These are phyloP conservation scores for Leptomonas pyrrhocoris DNA, from an alignment of 208 protist genomes.

Conservation along the genomic window DNA sequence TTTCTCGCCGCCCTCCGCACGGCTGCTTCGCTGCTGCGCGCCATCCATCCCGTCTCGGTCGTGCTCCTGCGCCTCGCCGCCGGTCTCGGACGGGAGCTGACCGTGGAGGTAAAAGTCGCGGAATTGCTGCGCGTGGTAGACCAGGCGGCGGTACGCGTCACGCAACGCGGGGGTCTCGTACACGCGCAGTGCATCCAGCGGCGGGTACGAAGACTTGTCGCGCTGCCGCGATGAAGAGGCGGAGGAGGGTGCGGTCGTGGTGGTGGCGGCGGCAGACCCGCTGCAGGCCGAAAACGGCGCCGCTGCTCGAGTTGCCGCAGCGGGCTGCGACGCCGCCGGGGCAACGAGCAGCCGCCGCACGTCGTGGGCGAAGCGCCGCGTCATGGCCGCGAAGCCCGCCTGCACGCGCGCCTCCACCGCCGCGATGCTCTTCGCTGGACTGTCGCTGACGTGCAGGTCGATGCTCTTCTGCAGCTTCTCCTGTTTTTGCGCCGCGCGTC, in stretches of 20 bases:
- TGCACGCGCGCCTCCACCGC: constrained; percentile 35
- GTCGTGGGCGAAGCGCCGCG: constrained; percentile 48
- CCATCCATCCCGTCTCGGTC: not conserved
- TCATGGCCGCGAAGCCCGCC: constrained; percentile 31
- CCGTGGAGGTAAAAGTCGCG: constrained; percentile 37
- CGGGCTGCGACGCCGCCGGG: not conserved
- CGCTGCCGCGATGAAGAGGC: not conserved
- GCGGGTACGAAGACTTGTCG: not conserved
- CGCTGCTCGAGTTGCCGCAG: not conserved
- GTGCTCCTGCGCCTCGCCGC: not conserved
- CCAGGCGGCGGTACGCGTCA: constrained; percentile 38
- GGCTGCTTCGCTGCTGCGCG: not conserved
- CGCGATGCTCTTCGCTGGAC: constrained; percentile 26
- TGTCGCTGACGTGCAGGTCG: constrained; percentile 19
- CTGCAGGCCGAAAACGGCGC: not conserved
- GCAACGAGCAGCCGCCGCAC: constrained; percentile 44
- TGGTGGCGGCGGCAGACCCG: not conserved
- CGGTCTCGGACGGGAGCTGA: not conserved
- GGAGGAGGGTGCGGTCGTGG: not conserved
- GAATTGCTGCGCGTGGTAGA: constrained; percentile 16
- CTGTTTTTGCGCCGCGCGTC: constrained; percentile 16
- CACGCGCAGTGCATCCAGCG: constrained; percentile 29
- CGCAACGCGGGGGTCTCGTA: constrained; percentile 31
- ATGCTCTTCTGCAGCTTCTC: constrained; percentile 25
- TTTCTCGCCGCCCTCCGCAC: too few species aligned